These are phyloP conservation scores for Pythium scleroteichum DNA, from an alignment of 352 stramenopile genomes.

Conservation along the genomic window DNA sequence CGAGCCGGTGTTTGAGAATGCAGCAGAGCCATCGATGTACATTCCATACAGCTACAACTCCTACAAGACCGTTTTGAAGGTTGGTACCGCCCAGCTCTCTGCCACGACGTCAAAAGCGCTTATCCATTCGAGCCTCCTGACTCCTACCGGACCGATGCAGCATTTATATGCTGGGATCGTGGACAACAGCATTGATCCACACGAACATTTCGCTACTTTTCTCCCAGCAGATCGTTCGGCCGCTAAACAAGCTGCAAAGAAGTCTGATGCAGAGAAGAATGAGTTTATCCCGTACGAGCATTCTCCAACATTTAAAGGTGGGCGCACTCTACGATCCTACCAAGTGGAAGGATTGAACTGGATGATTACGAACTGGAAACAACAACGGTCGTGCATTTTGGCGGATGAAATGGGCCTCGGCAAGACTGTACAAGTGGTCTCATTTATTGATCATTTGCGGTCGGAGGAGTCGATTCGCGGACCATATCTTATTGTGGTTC, in stretches of 20 bases:
- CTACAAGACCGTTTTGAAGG: constrained; percentile 62
- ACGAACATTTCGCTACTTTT: constrained; percentile 89
- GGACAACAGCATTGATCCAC: constrained; percentile 89
- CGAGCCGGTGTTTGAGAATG: constrained; percentile 38
- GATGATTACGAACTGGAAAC: constrained; percentile 89
- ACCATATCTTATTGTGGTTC: constrained; percentile 85
- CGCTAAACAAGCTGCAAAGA: constrained; percentile 20
- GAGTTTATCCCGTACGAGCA: constrained; percentile 90
- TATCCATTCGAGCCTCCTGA: constrained; percentile 60
- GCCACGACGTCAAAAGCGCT: constrained; percentile 28
- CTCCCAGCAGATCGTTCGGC: constrained; percentile 45
- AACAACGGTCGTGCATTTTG: constrained; percentile 85
- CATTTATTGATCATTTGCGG: constrained; percentile 89
- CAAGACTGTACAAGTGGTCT: constrained; percentile 96
- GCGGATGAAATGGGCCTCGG: constrained; percentile 93
- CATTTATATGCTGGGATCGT: constrained; percentile 85
- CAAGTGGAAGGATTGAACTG: constrained; percentile 89
- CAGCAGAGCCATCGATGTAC: constrained; percentile 49
- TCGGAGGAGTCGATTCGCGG: constrained; percentile 84
- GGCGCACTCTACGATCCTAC: constrained; percentile 76
- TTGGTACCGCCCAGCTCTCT: constrained; percentile 33
- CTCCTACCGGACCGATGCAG: constrained; percentile 83
- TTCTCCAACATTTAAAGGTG: constrained; percentile 86
- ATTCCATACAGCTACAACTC: constrained; percentile 73
- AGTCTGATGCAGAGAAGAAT: constrained; percentile 31